Conservation (phyloP, 768 basidiomycete species). For the Leucocoprinus birnbaumii region DNA sequence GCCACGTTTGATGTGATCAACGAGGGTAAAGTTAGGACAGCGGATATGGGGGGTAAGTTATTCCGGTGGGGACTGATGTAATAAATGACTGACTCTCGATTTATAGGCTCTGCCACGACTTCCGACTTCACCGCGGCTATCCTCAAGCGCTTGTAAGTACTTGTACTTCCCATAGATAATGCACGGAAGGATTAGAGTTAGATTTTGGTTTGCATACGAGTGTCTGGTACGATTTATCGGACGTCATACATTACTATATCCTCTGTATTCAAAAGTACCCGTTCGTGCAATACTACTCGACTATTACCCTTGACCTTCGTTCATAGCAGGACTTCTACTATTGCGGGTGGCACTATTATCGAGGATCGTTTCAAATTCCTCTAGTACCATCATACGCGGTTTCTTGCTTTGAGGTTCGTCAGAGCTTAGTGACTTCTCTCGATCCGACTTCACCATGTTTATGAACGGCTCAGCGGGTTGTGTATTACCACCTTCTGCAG, state of each 20-base stretch:
- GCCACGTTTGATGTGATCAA: slow-evolving; percentile 94
- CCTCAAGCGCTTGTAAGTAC: slow-evolving; percentile 67
- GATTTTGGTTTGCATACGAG: slow-evolving; percentile 17
- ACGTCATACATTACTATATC: slow-evolving; percentile 11
- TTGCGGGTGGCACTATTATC: slow-evolving; percentile 47
- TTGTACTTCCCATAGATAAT: neutral
- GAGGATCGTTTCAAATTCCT: slow-evolving; percentile 51
- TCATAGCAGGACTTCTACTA: slow-evolving; percentile 35
- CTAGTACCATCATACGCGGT: slow-evolving; percentile 33
- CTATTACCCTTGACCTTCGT: neutral
- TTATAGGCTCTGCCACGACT: slow-evolving; percentile 79
- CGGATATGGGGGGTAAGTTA: slow-evolving; percentile 89
- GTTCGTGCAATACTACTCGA: slow-evolving; percentile 8
- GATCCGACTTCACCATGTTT: neutral
- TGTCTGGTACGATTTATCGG: neutral
- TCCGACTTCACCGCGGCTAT: slow-evolving; percentile 94
- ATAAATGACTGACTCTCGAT: slow-evolving; percentile 9
- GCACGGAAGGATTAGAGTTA: slow-evolving; percentile 17
- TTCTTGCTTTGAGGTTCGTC: slow-evolving; percentile 39
- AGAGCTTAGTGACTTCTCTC: slow-evolving; percentile 13
- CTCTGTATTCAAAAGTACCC: slow-evolving; percentile 16
- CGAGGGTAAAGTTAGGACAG: slow-evolving; percentile 83
- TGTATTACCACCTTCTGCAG: neutral
- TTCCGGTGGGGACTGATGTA: neutral
- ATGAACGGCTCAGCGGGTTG: neutral